Conservation (phyloP, 192 early-diverging fungal species). For the Podochytrium sp. region DNA sequence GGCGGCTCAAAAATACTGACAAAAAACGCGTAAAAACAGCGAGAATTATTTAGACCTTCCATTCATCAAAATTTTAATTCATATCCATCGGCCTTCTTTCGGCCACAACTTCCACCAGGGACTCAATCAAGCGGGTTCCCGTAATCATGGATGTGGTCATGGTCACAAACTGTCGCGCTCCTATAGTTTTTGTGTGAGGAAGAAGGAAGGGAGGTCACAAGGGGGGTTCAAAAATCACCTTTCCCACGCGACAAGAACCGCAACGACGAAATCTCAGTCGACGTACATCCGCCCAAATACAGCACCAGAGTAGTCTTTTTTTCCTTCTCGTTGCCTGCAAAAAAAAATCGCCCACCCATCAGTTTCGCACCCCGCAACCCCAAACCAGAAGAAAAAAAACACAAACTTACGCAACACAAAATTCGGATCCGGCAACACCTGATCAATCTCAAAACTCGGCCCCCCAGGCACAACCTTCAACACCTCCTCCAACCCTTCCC, state of each 20-base stretch:
- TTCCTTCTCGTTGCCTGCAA: conserved; percentile 54
- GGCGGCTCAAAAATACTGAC: no score
- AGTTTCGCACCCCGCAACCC: neutral
- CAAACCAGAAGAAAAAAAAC: neutral
- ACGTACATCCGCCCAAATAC: conserved; percentile 95
- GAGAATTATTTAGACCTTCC: no score
- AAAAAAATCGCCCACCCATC: no score
- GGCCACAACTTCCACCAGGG: conserved; percentile 28
- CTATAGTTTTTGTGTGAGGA: conserved; percentile 24
- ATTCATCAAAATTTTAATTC: no score
- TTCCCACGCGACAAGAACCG: conserved; percentile 84
- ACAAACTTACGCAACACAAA: conserved; percentile 9
- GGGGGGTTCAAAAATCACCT: conserved; percentile 65
- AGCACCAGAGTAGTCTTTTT: conserved; percentile 80
- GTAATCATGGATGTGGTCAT: conserved; percentile 91
- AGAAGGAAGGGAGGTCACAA: neutral
- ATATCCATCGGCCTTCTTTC: no score
- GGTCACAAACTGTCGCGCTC: conserved; percentile 79
- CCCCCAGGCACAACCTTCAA: conserved; percentile 78
- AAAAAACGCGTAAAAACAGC: no score
- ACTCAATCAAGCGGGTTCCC: conserved; percentile 78
- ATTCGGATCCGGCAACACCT: conserved; percentile 23
- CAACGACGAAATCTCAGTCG: conserved; percentile 90
- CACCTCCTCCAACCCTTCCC: conserved; percentile 90
- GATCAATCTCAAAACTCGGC: conserved; percentile 70